Base-by-base conservation (phyloP, 1,284 basidiomycete species). In the Ganoderma lucidum region DNA sequence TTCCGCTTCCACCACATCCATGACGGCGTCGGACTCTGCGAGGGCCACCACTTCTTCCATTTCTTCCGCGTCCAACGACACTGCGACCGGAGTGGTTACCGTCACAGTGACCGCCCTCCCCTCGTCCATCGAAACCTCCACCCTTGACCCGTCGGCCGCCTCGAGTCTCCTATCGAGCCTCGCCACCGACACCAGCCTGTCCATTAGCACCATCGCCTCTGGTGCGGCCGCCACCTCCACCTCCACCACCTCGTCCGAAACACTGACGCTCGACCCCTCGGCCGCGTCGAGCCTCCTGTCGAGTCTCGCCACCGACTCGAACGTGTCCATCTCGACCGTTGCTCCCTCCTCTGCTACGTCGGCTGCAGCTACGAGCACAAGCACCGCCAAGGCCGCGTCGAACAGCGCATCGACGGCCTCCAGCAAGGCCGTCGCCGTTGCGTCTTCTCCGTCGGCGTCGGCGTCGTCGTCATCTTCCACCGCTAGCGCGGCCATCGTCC, bases 271-370 rank as follows among this genome's bases (percentile, higher is more conserved):
- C 61, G 77, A 80, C 23, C 83, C 85, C 8, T 75, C 81, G 5
- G 80, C 84, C 45, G 85, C 84, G 2, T 80, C 82, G 14, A 83
- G 80, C 65, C 66, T 87, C 30, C 67, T 87, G 28, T 79, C 83
- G 1, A 81, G 80, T 64, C 72, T 84, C 62, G 71, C 79, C 9
- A 78, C 78, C 23, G 67, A 73, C 23, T 64, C 72, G 0, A 64
- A 66, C 64, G 69, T 74, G 58, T 70, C 70, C 41, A 68, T 71
- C 39, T 63, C 70, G 8, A 72, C 72, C 56, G 62, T 72, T 14
- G 62, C 62, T 55, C 42, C 53, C 37, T 58, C 61, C 8, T 62
- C 70, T n/a, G 61, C 59, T 6, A 17, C 66, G 42, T 48, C 55
- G n/a, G 35, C 64, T 42, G 44, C 35, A 28, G 30, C 30, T 42